Conservation (phyloP, 305 asterid genomes). For the Salvia sclarea region DNA sequence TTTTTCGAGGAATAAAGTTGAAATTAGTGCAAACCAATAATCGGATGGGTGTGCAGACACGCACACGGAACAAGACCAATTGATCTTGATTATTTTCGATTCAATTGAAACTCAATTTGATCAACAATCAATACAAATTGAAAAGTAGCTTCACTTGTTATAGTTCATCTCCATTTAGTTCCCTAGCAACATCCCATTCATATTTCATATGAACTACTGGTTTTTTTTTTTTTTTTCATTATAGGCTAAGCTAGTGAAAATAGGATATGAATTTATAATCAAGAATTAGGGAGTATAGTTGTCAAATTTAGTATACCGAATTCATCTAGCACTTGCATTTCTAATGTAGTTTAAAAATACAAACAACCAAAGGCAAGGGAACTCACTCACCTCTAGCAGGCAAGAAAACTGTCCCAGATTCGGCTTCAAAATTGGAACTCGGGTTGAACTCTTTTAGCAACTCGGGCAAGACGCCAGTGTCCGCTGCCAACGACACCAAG, state of each 20-base stretch:
- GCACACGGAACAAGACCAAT: no score
- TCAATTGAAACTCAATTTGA: neutral
- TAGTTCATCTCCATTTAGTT: no score
- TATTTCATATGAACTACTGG: no score
- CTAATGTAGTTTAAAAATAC: no score
- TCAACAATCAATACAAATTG: neutral
- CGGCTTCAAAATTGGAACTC: conserved; percentile 46
- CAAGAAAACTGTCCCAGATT: conserved; percentile 56
- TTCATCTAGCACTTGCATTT: no score
- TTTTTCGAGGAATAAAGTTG: neutral
- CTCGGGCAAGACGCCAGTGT: conserved; percentile 41
- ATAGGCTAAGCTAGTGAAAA: no score
- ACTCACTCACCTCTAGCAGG: conserved; percentile 65
- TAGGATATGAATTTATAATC: no score
- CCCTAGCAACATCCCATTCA: no score
- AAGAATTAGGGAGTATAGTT: no score
- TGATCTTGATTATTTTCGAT: neutral
- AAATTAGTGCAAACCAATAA: neutral
- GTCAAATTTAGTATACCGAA: no score
- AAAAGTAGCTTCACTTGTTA: no score
- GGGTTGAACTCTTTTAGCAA: conserved; percentile 53
- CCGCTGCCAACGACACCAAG: conserved; percentile 44
- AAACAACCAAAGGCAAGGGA: neutral
- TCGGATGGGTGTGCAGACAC: neutral
- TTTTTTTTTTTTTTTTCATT: no score